Evolutionary conservation across 495 filamentous ascomycete genomes (phyloP).

Genomic region (Platismatia glauca): DNA sequence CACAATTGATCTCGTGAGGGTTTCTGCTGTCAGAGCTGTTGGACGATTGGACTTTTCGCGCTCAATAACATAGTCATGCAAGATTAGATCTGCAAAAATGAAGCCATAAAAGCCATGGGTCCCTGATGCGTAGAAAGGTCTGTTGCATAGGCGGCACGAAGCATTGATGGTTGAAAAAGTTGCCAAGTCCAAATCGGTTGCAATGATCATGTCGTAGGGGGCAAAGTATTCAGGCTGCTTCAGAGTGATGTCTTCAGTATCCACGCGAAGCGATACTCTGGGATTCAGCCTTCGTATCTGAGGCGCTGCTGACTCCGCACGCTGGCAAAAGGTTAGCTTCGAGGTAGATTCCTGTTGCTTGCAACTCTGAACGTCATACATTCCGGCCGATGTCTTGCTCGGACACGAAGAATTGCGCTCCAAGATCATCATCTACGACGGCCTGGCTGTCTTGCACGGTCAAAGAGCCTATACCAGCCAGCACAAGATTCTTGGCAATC

Average conservation of each 20-base stretch:
- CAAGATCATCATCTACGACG: slow-evolving; percentile 73
- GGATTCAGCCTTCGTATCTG: slow-evolving; percentile 82
- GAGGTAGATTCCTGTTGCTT: not conserved
- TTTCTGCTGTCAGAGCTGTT: slow-evolving; percentile 57
- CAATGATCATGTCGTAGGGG: slow-evolving; percentile 77
- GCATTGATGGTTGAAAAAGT: slow-evolving; percentile 72
- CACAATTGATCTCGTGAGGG: slow-evolving; percentile 66
- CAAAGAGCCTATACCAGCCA: slow-evolving; percentile 86
- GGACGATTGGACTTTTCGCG: slow-evolving; percentile 67
- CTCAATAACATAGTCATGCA: slow-evolving; percentile 80
- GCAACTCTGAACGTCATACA: slow-evolving; percentile 34
- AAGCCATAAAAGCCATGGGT: slow-evolving; percentile 90
- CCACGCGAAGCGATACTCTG: slow-evolving; percentile 66
- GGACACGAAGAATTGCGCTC: slow-evolving; percentile 80
- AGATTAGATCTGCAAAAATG: slow-evolving; percentile 84
- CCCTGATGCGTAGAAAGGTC: slow-evolving; percentile 80
- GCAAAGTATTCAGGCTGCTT: slow-evolving; percentile 65
- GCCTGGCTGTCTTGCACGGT: slow-evolving; percentile 77
- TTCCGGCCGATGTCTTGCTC: slow-evolving; percentile 68
- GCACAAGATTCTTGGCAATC: slow-evolving; percentile 93
- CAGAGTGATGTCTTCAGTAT: slow-evolving; percentile 49
- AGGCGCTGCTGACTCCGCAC: slow-evolving; percentile 73
- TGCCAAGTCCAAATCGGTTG: slow-evolving; percentile 73
- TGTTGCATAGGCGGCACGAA: slow-evolving; percentile 60
- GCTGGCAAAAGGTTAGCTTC: slow-evolving; percentile 34